A percentile compares a stretch with the other conserved stretches of the same genome.
Evolutionary conservation across 1,139 yeast genomes (phyloP).

Genomic region (Protomyces inundatus): DNA sequence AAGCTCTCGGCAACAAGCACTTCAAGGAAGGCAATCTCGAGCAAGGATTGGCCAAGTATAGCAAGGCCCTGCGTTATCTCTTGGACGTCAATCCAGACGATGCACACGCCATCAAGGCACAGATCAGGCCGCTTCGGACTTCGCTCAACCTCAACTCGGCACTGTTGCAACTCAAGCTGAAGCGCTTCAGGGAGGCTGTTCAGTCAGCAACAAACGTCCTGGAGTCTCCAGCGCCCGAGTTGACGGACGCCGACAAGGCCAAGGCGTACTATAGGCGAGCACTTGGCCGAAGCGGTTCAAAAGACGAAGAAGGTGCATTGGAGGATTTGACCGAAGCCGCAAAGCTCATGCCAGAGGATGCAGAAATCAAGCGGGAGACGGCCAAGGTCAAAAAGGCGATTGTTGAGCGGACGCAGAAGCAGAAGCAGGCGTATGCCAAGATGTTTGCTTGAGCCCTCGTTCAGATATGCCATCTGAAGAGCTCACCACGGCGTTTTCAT

Average conservation of each 20-base stretch:
- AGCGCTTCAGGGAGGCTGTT: conserved; percentile 54
- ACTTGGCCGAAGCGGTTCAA: conserved; percentile 64
- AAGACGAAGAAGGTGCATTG: conserved; percentile 62
- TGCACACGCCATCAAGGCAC: conserved; percentile 41
- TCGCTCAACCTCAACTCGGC: conserved; percentile 69
- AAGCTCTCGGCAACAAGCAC: conserved; percentile 69
- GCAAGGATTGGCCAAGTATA: conserved; percentile 60
- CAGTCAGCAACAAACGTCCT: conserved; percentile 62
- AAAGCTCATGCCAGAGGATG: conserved; percentile 61
- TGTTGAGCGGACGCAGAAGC: conserved; percentile 57
- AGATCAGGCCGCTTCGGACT: conserved; percentile 51
- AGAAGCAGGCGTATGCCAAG: conserved; percentile 79
- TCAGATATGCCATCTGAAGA: background rate
- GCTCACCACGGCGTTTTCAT: background rate
- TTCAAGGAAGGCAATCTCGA: conserved; percentile 60
- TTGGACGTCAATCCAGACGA: conserved; percentile 66
- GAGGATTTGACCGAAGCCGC: conserved; percentile 33
- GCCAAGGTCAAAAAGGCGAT: conserved; percentile 53
- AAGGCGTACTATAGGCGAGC: conserved; percentile 88
- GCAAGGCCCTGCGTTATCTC: conserved; percentile 63
- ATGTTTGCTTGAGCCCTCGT: conserved; percentile 47
- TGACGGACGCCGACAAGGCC: conserved; percentile 65
- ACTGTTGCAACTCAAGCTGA: conserved; percentile 63
- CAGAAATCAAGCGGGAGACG: conserved; percentile 65
- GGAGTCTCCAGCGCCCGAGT: conserved; percentile 47